phyloP scores from a whole-genome alignment of 2,329 filamentous ascomycete genomes.

The Ceratocystis huliohia region DNA sequence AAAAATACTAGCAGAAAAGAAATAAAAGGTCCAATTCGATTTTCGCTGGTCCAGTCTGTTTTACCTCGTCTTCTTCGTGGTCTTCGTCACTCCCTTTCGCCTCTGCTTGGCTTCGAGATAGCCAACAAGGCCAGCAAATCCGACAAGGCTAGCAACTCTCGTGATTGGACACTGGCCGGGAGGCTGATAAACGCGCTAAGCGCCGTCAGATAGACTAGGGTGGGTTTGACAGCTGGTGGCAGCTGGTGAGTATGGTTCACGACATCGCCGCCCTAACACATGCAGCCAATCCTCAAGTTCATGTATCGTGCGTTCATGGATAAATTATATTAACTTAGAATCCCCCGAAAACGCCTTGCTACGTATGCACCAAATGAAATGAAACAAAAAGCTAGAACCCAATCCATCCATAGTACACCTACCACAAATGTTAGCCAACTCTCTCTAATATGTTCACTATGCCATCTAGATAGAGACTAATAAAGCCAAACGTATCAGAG shows the following conservation, averaged over 20 bases:
- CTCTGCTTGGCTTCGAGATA: not conserved
- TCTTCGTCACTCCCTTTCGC: not conserved
- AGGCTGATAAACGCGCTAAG: constrained; percentile 6
- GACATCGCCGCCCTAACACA: not conserved
- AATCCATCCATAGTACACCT: not conserved
- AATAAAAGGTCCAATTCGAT: not conserved
- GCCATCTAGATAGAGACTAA: not conserved
- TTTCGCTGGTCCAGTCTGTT: too few species aligned
- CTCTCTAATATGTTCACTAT: not conserved
- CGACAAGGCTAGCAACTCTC: constrained; percentile 11
- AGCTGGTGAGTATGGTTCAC: not conserved
- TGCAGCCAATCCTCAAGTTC: not conserved
- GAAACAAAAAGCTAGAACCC: too few species aligned
- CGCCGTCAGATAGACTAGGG: not conserved
- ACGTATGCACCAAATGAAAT: not conserved
- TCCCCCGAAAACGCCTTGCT: not conserved
- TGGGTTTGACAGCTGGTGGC: not conserved
- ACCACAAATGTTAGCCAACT: not conserved
- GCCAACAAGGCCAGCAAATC: not conserved
- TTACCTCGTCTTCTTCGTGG: too few species aligned
- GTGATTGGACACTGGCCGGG: constrained; percentile 7
- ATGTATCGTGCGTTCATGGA: not conserved
- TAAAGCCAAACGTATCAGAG: constrained; percentile 31
- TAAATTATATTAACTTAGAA: not conserved
- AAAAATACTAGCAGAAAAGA: not conserved